These are phyloP conservation scores for Lodderomyces parapsilosis DNA, from an alignment of 1,139 yeast species.

Conservation along the genomic window DNA sequence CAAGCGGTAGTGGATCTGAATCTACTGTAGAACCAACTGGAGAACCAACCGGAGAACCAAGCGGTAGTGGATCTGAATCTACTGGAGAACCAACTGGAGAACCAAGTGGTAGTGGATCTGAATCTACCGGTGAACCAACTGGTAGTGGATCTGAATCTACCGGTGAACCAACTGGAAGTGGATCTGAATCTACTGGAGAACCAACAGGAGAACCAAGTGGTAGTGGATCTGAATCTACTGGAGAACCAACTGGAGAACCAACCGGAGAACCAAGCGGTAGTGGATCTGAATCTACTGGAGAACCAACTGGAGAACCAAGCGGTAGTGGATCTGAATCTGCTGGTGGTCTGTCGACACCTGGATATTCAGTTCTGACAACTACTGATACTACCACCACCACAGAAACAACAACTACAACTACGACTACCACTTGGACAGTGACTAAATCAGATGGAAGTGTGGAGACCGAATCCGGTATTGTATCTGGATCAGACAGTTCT, in stretches of 20 bases:
- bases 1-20: not conserved
- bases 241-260: not conserved
- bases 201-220: no score
- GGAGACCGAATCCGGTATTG: slow-evolving; percentile 1
- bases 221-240: not conserved
- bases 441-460: no score
- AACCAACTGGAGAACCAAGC: not conserved
- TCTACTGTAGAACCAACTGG: no score
- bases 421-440: no score
- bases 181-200: not conserved
- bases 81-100: not conserved
- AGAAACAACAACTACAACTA: no score
- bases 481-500: slow-evolving; percentile 1
- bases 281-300: no score
- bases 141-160: not conserved
- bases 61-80: not conserved
- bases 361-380: no score
- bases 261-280: no score
- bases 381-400: no score
- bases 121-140: not conserved
- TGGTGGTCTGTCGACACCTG: no score
- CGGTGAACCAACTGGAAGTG: no score
- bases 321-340: not conserved
- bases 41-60: no score
- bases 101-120: not conserved